Conservation (phyloP, 2,329 filamentous ascomycete genomes). For the Lasiodiplodia theobromae region DNA sequence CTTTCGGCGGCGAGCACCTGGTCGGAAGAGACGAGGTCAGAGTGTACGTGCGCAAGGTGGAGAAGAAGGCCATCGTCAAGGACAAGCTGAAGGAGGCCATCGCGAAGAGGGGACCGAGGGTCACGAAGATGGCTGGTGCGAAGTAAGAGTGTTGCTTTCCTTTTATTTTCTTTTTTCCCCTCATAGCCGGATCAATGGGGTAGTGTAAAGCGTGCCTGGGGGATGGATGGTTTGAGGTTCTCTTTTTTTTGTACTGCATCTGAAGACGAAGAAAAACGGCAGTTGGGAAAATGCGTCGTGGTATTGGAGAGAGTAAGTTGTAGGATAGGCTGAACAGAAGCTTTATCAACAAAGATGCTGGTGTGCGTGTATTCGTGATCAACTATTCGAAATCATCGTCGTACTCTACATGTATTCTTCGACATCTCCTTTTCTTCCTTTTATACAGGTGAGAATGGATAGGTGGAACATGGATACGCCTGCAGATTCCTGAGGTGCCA, state of each 20-base stretch:
- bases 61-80: conserved; percentile 48
- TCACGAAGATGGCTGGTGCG: conserved; percentile 32
- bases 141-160: not conserved
- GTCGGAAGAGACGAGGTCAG: conserved; percentile 51
- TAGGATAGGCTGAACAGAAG: not conserved
- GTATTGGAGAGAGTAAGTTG: not conserved
- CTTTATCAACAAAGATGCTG: not conserved
- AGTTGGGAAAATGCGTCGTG: not conserved
- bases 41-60: conserved; percentile 43
- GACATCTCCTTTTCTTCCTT: not conserved
- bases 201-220: not conserved
- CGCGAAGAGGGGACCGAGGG: conserved; percentile 42
- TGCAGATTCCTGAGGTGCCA: too few species aligned
- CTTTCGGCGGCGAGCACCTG: conserved; percentile 46
- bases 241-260: not conserved
- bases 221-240: not conserved
- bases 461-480: too few species aligned
- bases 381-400: not conserved
- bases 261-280: not conserved
- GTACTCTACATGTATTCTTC: not conserved
- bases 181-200: not conserved
- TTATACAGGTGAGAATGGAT: not conserved
- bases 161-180: not conserved
- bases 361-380: not conserved
- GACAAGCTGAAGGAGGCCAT: conserved; percentile 48